phyloP scores from a whole-genome alignment of 768 basidiomycete species.

The Chiua virens region DNA sequence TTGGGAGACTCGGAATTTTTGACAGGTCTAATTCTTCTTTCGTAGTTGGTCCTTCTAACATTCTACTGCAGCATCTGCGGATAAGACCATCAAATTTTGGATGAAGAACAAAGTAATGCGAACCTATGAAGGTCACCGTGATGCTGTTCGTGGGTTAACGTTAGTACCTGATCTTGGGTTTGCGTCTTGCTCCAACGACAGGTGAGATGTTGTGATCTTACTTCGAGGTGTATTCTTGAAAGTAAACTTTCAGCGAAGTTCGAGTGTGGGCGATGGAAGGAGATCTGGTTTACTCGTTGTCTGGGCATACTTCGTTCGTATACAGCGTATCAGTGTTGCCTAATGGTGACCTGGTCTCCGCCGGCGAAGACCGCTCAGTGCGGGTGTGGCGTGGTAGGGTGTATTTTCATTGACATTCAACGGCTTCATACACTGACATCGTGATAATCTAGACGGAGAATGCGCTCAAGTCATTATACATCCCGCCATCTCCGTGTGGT shows the following conservation, averaged over 20 bases:
- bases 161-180: constrained; percentile 86
- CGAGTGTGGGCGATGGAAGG: constrained; percentile 89
- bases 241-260: constrained; percentile 62
- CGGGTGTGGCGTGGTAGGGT: constrained; percentile 84
- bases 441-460: constrained; percentile 65
- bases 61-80: constrained; percentile 72
- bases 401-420: constrained; percentile 3
- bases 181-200: constrained; percentile 94
- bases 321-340: constrained; percentile 86
- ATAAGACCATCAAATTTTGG: constrained; percentile 93
- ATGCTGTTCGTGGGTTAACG: constrained; percentile 86
- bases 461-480: constrained; percentile 87
- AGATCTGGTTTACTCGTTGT: constrained; percentile 72
- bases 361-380: constrained; percentile 91
- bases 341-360: constrained; percentile 80
- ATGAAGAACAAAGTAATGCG: constrained; percentile 68
- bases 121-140: constrained; percentile 84
- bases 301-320: constrained; percentile 96
- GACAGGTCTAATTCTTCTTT: constrained; percentile 57
- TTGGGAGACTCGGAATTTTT: constrained; percentile 74
- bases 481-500: constrained; percentile 97
- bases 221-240: constrained; percentile 1
- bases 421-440: constrained; percentile 1
- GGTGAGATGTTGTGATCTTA: constrained; percentile 42
- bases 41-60: constrained; percentile 4